phyloP scores from a whole-genome alignment of 257 asterid species.

The Nicotiana knightiana region DNA sequence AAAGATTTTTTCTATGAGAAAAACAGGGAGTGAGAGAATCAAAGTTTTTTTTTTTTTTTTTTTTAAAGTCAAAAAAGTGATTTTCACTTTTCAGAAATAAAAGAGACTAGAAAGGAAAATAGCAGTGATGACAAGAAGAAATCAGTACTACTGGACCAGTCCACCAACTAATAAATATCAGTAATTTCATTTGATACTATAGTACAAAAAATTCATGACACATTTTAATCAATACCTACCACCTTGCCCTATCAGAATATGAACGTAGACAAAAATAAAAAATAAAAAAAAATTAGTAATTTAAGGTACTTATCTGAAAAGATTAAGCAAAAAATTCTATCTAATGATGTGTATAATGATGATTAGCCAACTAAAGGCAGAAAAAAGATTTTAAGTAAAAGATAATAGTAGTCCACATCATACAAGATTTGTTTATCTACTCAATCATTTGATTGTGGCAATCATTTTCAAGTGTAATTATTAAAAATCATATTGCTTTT shows the following conservation, averaged over 20 bases:
- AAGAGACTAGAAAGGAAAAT: background rate
- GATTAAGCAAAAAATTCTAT: background rate
- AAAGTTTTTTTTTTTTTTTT: background rate
- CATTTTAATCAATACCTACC: background rate
- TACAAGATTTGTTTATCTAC: background rate
- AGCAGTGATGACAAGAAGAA: background rate
- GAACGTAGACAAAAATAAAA: background rate
- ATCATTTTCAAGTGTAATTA: background rate
- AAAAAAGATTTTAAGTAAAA: background rate
- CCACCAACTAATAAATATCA: background rate
- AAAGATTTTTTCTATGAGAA: conserved; percentile 8
- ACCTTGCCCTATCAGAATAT: background rate
- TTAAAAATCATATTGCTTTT: background rate
- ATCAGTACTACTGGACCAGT: background rate
- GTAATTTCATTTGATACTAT: background rate
- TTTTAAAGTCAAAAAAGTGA: background rate
- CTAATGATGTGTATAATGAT: background rate
- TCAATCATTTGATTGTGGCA: background rate
- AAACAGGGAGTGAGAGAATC: background rate
- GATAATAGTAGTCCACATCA: conserved; percentile 2
- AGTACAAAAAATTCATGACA: background rate
- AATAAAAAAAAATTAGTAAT: background rate
- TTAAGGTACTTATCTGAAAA: background rate
- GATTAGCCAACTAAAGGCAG: background rate
- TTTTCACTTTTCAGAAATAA: background rate